A percentile compares a stretch with the other conserved stretches of the same genome.
phyloP scores from a whole-genome alignment of 2,329 filamentous ascomycete species.

The Talaromyces sp. region DNA sequence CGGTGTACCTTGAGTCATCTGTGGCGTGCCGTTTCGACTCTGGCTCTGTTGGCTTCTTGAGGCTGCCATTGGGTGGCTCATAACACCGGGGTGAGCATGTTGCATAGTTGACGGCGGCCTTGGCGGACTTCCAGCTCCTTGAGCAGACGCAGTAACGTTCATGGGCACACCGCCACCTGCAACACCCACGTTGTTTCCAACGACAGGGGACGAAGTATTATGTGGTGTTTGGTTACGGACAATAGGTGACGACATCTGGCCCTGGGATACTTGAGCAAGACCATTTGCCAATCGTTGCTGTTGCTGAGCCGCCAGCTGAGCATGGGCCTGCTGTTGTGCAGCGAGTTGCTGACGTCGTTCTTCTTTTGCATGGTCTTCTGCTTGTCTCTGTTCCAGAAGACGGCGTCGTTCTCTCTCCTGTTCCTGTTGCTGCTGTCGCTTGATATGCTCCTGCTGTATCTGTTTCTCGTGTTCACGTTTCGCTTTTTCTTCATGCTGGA shows the following conservation, averaged over 20 bases:
- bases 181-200: constrained; percentile 31
- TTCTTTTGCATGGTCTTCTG: constrained; percentile 39
- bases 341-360: constrained; percentile 34
- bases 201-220: constrained; percentile 40
- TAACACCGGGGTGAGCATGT: constrained; percentile 41
- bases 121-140: constrained; percentile 42
- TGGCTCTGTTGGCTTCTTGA: constrained; percentile 42
- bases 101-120: constrained; percentile 42
- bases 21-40: constrained; percentile 44
- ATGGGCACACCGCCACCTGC: constrained; percentile 37
- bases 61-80: constrained; percentile 41
- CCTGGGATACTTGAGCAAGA: constrained; percentile 28
- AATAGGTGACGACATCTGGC: constrained; percentile 42
- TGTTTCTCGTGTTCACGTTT: constrained; percentile 44
- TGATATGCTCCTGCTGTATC: constrained; percentile 44
- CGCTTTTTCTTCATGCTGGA: constrained; percentile 66
- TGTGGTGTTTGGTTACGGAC: constrained; percentile 44
- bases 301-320: constrained; percentile 36
- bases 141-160: constrained; percentile 39
- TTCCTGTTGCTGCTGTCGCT: constrained; percentile 44
- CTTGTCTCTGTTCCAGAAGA: constrained; percentile 37
- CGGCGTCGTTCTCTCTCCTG: constrained; percentile 45
- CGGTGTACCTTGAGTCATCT: constrained; percentile 43
- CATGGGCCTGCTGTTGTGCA: constrained; percentile 44
- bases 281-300: constrained; percentile 48